phyloP scores from a whole-genome alignment of 305 asterid species.

The Petunia hybrid region DNA sequence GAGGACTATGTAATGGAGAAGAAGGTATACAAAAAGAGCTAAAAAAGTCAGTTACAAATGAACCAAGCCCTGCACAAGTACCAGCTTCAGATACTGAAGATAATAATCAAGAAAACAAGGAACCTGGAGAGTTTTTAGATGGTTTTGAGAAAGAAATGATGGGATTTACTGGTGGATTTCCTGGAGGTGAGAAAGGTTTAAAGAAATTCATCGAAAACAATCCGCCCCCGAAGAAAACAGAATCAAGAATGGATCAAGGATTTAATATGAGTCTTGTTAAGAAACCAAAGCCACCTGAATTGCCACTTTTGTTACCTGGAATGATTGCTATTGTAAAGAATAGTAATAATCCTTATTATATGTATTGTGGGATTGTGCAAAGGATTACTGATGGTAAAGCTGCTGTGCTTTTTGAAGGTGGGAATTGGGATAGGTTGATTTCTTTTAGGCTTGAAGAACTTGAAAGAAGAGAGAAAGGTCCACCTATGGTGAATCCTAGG shows the following conservation, averaged over 20 bases:
- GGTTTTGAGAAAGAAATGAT: conserved; percentile 78
- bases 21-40: conserved; percentile 65
- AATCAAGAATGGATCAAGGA: conserved; percentile 31
- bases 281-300: conserved; percentile 72
- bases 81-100: neutral
- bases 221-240: conserved; percentile 65
- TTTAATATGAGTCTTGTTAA: conserved; percentile 54
- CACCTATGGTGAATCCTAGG: conserved; percentile 81
- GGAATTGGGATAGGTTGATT: conserved; percentile 80
- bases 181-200: conserved; percentile 83
- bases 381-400: conserved; percentile 93
- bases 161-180: conserved; percentile 89
- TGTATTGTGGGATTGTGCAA: conserved; percentile 90
- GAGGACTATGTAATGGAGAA: conserved; percentile 84
- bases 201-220: conserved; percentile 66
- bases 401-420: conserved; percentile 94
- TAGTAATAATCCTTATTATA: conserved; percentile 62
- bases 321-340: conserved; percentile 93
- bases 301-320: conserved; percentile 84
- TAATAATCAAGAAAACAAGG: conserved; percentile 36
- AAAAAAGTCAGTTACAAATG: conserved; percentile 45
- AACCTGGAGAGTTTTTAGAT: conserved; percentile 41
- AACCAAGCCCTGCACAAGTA: conserved; percentile 29
- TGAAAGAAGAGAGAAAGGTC: conserved; percentile 79
- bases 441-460: conserved; percentile 89